phyloP scores from a whole-genome alignment of 2,329 filamentous ascomycete genomes.

The Aspergillus pseudotamarii region DNA sequence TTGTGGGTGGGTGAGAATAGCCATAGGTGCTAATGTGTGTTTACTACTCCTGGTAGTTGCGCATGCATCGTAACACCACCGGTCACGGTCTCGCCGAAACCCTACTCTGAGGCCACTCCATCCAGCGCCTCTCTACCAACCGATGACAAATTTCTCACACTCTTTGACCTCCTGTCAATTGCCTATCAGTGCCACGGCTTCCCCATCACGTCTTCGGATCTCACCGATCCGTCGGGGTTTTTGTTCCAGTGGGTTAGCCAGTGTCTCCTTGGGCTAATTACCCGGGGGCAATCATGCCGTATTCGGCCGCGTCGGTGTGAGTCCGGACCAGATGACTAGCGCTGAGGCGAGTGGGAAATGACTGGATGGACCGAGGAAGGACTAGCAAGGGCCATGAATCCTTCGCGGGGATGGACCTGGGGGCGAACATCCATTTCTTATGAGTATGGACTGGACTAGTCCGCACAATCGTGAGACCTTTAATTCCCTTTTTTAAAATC shows the following conservation, averaged over 20 bases:
- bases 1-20: background rate
- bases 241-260: background rate
- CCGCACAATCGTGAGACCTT: background rate
- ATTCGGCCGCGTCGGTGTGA: background rate
- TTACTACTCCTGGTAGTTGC: background rate
- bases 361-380: background rate
- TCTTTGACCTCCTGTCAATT: background rate
- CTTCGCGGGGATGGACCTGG: background rate
- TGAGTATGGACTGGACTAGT: background rate
- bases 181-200: constrained; percentile 7
- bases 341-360: background rate
- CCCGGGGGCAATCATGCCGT: background rate
- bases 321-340: background rate
- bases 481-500: background rate
- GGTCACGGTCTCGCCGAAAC: background rate
- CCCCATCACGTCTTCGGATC: background rate
- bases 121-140: background rate
- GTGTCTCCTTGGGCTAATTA: too few species aligned
- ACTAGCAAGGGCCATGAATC: background rate
- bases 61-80: background rate
- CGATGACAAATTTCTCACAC: background rate
- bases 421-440: background rate
- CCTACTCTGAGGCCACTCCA: background rate
- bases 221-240: background rate
- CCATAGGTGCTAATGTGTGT: background rate